Evolutionary conservation across 148 eudicot genomes (phyloP).

Genomic region (Polygonum aviculare): DNA sequence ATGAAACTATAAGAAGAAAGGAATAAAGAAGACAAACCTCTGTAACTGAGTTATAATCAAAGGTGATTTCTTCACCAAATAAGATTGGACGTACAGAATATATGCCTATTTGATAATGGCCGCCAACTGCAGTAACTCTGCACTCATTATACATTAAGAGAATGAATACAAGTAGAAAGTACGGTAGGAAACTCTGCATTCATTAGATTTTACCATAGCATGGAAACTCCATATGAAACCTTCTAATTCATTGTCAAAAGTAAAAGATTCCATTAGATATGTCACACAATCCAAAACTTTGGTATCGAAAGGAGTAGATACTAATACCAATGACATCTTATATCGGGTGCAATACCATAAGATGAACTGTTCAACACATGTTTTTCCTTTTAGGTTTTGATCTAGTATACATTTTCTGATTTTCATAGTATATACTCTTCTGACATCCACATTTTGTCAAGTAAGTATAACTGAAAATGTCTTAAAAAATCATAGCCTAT

Average conservation of each 20-base stretch:
- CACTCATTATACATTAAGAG: slow-evolving; percentile 14
- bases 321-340: neutral
- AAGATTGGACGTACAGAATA: slow-evolving; percentile 80
- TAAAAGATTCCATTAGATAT: neutral
- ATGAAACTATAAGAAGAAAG: neutral
- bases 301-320: neutral
- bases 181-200: neutral
- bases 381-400: neutral
- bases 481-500: neutral
- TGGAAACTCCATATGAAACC: neutral
- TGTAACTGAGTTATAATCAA: slow-evolving; percentile 94
- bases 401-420: neutral
- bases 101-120: slow-evolving; percentile 95
- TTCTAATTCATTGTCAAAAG: neutral
- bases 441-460: neutral
- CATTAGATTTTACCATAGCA: neutral
- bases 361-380: neutral
- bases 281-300: neutral
- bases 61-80: slow-evolving; percentile 86
- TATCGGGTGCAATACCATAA: neutral
- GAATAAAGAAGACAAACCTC: slow-evolving; percentile 43
- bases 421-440: neutral
- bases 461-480: neutral
- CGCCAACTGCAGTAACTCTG: slow-evolving; percentile 98
- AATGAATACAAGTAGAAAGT: neutral